A percentile compares a stretch with the other conserved stretches of the same genome.
Evolutionary conservation across 495 filamentous ascomycete species (phyloP).

Genomic region (Amphirosellinia nigrospora): DNA sequence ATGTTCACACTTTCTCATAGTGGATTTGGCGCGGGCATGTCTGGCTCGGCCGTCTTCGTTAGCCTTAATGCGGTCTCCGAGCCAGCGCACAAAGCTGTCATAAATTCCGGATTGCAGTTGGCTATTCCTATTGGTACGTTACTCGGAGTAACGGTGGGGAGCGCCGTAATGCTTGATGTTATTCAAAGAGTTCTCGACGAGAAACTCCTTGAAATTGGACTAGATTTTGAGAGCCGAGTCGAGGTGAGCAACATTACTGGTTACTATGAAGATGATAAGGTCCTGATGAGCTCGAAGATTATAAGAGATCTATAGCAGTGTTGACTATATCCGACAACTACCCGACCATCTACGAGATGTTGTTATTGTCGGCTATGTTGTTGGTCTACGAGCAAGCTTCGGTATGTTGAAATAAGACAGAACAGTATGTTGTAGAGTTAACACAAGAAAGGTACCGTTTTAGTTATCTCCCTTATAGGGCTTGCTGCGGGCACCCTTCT

Average conservation of each 20-base stretch:
- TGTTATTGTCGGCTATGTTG: conserved; percentile 41
- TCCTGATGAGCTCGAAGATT: conserved; percentile 33
- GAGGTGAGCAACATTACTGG: conserved; percentile 26
- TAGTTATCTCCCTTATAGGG: conserved; percentile 16
- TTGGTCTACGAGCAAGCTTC: conserved; percentile 40
- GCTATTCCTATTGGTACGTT: conserved; percentile 56
- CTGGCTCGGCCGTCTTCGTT: conserved; percentile 58
- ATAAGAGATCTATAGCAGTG: conserved; percentile 48
- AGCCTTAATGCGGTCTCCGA: conserved; percentile 60
- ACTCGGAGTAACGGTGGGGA: conserved; percentile 55
- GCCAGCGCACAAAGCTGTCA: conserved; percentile 58
- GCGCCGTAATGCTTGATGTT: conserved; percentile 47
- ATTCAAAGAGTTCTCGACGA: conserved; percentile 28
- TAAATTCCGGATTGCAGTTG: conserved; percentile 59
- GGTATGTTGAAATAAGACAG: neutral
- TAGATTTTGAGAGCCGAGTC: conserved; percentile 25
- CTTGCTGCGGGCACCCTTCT: conserved; percentile 13
- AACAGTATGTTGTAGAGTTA: neutral
- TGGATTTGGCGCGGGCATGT: conserved; percentile 60
- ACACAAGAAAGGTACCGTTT: conserved; percentile 7
- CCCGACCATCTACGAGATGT: conserved; percentile 39
- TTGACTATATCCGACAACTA: conserved; percentile 56
- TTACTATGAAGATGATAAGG: neutral
- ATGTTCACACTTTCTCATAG: conserved; percentile 31
- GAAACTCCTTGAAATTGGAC: conserved; percentile 33